Evolutionary conservation across 306 rosid species (phyloP).

Genomic region (Quercus robur): DNA sequence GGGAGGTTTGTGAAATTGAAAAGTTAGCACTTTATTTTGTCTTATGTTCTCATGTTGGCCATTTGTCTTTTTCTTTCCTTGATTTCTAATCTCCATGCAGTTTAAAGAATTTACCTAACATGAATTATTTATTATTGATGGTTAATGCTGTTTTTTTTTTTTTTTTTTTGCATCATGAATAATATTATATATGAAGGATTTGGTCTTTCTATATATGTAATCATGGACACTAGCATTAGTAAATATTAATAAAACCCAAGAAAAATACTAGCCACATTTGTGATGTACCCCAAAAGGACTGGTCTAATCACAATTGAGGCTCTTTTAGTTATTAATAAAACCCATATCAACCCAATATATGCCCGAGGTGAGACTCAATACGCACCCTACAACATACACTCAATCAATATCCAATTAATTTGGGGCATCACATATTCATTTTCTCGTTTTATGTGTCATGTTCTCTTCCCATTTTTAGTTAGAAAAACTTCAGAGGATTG

Average conservation of each 20-base stretch:
- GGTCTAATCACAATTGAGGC: too few relatives aligned
- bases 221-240: not conserved
- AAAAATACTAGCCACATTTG: too few relatives aligned
- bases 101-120: not conserved
- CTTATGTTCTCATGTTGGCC: not conserved
- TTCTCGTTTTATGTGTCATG: not conserved
- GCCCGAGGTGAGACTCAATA: too few relatives aligned
- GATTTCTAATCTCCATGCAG: not conserved
- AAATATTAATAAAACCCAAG: not conserved
- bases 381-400: too few relatives aligned
- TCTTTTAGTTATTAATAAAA: too few relatives aligned
- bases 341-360: too few relatives aligned
- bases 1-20: conserved; percentile 53
- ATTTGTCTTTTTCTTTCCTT: conserved; percentile 7
- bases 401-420: too few relatives aligned
- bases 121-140: not conserved
- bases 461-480: not conserved
- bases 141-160: not conserved
- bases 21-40: not conserved
- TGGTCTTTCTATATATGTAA: not conserved
- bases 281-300: too few relatives aligned
- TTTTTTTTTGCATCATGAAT: too few relatives aligned
- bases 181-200: not conserved
- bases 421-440: too few relatives aligned
- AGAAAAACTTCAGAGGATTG: not conserved